A percentile compares a stretch with the other conserved stretches of the same genome.
phyloP scores from a whole-genome alignment of 2,329 filamentous ascomycete species.

The Fusarium sp. region DNA sequence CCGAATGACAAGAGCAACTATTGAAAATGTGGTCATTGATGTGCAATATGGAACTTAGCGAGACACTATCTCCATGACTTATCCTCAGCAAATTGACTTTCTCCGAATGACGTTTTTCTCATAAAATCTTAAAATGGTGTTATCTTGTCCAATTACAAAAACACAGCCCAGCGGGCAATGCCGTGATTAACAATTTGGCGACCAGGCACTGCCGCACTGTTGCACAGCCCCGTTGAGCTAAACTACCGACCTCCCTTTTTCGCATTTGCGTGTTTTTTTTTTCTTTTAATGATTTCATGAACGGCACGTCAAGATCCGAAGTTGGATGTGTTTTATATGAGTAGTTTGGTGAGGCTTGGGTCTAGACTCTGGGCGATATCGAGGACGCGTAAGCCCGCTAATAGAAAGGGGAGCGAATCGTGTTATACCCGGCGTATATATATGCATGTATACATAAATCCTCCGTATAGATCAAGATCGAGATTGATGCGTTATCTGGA shows the following conservation, averaged over 20 bases:
- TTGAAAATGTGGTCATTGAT: background rate
- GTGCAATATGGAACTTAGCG: background rate
- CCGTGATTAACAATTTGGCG: background rate
- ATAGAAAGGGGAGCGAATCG: background rate
- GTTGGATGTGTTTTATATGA: background rate
- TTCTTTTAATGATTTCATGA: rapidly evolving
- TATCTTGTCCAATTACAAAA: background rate
- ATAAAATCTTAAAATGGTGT: background rate
- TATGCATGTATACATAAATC: background rate
- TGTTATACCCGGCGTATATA: background rate
- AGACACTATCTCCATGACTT: too few species aligned
- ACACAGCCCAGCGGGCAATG: background rate
- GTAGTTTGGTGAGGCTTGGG: background rate
- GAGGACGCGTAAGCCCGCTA: background rate
- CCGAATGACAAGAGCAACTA: background rate
- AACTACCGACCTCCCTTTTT: background rate
- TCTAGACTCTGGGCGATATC: background rate
- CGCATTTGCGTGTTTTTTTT: background rate
- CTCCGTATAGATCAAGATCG: background rate
- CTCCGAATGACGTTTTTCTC: rapidly evolving
- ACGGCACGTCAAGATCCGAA: background rate
- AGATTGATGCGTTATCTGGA: background rate
- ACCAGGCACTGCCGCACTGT: background rate
- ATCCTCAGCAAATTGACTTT: background rate
- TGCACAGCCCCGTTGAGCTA: background rate